phyloP scores from a whole-genome alignment of 306 rosid species.

The Castanopsis chinensis region DNA sequence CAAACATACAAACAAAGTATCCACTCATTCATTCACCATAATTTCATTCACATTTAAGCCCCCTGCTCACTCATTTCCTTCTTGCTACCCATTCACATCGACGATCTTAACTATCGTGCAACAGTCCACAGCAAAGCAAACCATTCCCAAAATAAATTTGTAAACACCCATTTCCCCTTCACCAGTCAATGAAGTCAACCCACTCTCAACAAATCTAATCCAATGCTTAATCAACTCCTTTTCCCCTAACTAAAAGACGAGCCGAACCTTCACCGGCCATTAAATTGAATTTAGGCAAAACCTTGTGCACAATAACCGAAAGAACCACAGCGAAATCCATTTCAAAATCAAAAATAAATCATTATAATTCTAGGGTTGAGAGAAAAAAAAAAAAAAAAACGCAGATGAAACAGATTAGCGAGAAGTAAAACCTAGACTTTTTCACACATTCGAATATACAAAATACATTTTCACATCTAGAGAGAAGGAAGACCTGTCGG shows the following conservation, averaged over 20 bases:
- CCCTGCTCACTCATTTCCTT: not conserved
- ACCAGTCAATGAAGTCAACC: not conserved
- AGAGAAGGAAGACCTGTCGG: conserved; percentile 47
- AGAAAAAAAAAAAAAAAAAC: not conserved
- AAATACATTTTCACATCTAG: not conserved
- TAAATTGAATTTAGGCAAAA: not conserved
- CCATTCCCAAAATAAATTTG: not conserved
- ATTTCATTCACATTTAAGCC: not conserved
- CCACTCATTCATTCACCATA: not conserved
- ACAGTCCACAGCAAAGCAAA: no score
- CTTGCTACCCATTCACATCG: no score
- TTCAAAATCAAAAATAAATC: not conserved
- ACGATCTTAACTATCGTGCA: no score
- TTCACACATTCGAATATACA: not conserved
- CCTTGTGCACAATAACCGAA: not conserved
- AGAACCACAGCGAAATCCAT: not conserved
- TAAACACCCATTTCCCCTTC: not conserved
- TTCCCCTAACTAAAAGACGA: no score
- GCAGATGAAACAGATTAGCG: not conserved
- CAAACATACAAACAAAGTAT: no score
- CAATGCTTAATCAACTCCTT: not conserved
- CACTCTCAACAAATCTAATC: not conserved
- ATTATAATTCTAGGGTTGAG: not conserved
- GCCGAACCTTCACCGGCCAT: no score
- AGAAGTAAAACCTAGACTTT: not conserved